Conservation (phyloP, 306 rosid genomes). For the Delonix regia region DNA sequence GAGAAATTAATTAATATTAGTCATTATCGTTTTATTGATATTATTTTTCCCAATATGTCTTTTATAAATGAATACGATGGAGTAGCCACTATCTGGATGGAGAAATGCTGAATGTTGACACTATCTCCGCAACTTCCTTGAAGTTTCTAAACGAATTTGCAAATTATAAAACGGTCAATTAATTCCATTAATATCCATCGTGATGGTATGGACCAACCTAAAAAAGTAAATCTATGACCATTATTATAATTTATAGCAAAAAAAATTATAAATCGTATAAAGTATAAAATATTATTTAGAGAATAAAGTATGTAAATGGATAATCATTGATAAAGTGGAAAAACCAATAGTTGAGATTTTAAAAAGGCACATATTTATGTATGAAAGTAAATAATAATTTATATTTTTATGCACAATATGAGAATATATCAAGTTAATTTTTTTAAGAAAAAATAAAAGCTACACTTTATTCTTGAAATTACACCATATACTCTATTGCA, state of each 20-base stretch:
- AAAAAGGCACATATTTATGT: not conserved
- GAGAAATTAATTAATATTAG: slow-evolving; percentile 36
- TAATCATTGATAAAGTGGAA: not conserved
- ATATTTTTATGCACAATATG: not conserved
- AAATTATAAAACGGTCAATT: slow-evolving; percentile 37
- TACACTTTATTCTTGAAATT: not conserved
- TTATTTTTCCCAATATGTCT: slow-evolving; percentile 38
- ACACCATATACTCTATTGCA: not conserved
- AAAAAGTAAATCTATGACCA: slow-evolving; percentile 20
- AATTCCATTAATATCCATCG: not conserved
- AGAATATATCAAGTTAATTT: not conserved
- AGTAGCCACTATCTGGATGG: slow-evolving; percentile 41
- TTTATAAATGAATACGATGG: slow-evolving; percentile 42
- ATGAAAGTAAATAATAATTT: not conserved
- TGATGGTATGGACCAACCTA: not conserved
- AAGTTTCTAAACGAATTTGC: slow-evolving; percentile 45
- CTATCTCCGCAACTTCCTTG: slow-evolving; percentile 49
- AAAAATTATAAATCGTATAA: not conserved
- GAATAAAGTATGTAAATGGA: not conserved
- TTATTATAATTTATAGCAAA: not conserved
- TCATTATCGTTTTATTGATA: slow-evolving; percentile 29
- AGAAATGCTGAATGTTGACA: slow-evolving; percentile 40
- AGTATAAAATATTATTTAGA: not conserved
- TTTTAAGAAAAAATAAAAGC: not conserved
- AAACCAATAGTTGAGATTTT: not conserved